Conservation (phyloP, 2,329 filamentous ascomycete genomes). For the Teratosphaeria gauchensis region DNA sequence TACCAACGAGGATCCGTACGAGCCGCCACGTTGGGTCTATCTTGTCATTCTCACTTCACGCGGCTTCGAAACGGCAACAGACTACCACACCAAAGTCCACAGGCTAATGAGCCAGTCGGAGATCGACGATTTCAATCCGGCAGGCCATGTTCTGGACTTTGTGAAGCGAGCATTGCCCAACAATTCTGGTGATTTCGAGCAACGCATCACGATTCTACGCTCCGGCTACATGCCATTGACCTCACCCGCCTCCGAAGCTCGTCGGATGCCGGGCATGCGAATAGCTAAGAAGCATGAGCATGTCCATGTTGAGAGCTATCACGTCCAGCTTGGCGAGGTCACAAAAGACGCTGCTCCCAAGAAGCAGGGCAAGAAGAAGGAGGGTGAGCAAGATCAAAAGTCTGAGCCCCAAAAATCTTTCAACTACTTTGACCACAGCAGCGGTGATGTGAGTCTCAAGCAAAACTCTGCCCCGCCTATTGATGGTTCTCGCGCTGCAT, state of each 20-base stretch:
- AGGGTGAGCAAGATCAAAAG: neutral
- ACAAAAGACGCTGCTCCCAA: neutral
- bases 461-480: neutral
- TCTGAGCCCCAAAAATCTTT: neutral
- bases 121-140: neutral
- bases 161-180: neutral
- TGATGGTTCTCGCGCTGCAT: neutral
- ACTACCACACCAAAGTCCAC: neutral
- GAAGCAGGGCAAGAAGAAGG: neutral
- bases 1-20: neutral
- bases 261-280: neutral
- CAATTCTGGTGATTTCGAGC: neutral
- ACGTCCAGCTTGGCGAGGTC: neutral
- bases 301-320: neutral
- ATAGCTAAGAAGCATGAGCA: neutral
- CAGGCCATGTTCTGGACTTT: neutral
- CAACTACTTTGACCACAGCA: neutral
- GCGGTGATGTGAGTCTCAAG: neutral
- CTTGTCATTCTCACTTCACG: neutral
- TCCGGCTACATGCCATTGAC: neutral
- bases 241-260: neutral
- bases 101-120: neutral
- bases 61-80: neutral
- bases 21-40: neutral
- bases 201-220: neutral